Evolutionary conservation across 1,284 basidiomycete species (phyloP).

Genomic region (Schizophyllum commune): DNA sequence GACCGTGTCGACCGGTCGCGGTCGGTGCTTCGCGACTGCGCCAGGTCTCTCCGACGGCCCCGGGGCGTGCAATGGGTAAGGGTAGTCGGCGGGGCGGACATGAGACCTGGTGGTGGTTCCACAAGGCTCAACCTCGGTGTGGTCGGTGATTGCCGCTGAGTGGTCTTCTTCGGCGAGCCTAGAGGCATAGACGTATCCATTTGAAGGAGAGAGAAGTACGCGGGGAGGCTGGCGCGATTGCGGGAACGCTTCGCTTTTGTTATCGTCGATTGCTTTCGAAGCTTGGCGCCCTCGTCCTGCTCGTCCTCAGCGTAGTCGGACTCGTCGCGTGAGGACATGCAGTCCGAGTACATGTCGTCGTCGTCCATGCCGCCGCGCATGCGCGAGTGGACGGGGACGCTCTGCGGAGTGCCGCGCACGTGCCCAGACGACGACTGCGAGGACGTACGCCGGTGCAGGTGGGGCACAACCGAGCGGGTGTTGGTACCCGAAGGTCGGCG

Average conservation of each 20-base stretch:
- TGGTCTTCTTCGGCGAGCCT: constrained; percentile 41
- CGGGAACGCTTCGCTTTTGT: constrained; percentile 35
- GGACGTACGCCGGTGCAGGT: constrained; percentile 45
- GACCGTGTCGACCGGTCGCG: constrained; percentile 7
- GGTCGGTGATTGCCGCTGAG: constrained; percentile 42
- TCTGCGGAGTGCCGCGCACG: constrained; percentile 36
- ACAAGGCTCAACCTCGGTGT: constrained; percentile 41
- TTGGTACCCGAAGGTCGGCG: constrained; percentile 67
- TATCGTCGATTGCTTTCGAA: not conserved
- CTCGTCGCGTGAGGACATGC: constrained; percentile 27
- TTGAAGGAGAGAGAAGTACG: constrained; percentile 67
- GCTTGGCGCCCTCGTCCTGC: constrained; percentile 17
- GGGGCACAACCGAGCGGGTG: constrained; percentile 52
- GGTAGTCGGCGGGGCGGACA: constrained; percentile 15
- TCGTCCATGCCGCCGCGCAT: constrained; percentile 38
- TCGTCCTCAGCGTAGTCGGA: constrained; percentile 27
- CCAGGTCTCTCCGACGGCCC: constrained; percentile 43
- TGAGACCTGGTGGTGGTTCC: constrained; percentile 13
- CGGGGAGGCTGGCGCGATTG: constrained; percentile 67
- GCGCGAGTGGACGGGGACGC: constrained; percentile 33
- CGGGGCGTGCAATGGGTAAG: constrained; percentile 18
- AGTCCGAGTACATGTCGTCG: constrained; percentile 29
- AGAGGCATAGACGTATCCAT: constrained; percentile 34
- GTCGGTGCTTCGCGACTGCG: constrained; percentile 24
- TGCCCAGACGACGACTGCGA: constrained; percentile 33